Evolutionary conservation across 805 yeast species (phyloP).

Genomic region (Saccharomycopsis amapae): DNA sequence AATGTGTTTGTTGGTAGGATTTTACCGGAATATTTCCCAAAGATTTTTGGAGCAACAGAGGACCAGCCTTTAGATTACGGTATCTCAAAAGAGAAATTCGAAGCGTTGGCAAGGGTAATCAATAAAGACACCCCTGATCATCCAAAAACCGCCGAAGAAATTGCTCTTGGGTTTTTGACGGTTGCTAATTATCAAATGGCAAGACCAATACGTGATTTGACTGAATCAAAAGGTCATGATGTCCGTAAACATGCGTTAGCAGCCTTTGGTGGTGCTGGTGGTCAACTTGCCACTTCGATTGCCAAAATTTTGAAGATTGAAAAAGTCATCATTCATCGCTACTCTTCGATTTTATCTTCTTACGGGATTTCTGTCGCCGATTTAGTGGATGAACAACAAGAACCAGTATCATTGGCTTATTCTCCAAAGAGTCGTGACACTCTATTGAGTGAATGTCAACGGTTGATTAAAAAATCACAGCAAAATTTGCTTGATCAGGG

Average conservation of each 20-base stretch:
- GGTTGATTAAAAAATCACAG: constrained; percentile 38
- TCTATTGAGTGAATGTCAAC: constrained; percentile 40
- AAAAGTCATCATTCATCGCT: constrained; percentile 66
- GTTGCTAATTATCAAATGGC: constrained; percentile 89
- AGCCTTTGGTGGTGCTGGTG: constrained; percentile 91
- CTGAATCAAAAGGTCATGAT: constrained; percentile 77
- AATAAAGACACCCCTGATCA: constrained; percentile 36
- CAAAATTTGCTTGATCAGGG: constrained; percentile 28
- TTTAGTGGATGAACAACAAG: constrained; percentile 69
- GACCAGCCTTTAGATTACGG: constrained; percentile 59
- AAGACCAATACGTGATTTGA: constrained; percentile 76
- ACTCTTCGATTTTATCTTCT: constrained; percentile 78
- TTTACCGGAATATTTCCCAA: constrained; percentile 68
- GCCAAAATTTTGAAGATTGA: constrained; percentile 67
- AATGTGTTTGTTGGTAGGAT: constrained; percentile 66
- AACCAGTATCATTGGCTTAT: constrained; percentile 51
- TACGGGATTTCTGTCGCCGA: constrained; percentile 86
- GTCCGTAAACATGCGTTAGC: constrained; percentile 63
- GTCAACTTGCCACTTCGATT: constrained; percentile 77
- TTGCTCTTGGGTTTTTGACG: constrained; percentile 72
- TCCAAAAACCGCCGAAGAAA: constrained; percentile 51
- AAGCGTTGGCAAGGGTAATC: constrained; percentile 46
- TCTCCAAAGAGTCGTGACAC: constrained; percentile 26
- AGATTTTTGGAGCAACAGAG: constrained; percentile 80
- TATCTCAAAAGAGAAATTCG: constrained; percentile 43